Evolutionary conservation across 75 land plant genomes (phyloP).

Genomic region (Cupressus sempervirens): DNA sequence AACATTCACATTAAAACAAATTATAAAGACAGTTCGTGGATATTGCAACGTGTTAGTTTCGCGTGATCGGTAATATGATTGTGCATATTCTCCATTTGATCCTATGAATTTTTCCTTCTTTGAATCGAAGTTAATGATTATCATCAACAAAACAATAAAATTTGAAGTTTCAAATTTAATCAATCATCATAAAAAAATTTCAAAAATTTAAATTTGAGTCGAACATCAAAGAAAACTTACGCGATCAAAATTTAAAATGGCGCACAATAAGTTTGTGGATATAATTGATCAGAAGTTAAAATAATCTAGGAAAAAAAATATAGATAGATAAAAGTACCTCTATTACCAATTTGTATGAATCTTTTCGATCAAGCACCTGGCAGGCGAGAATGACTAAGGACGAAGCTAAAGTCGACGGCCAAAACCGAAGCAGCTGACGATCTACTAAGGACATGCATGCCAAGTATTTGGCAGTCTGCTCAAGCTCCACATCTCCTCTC

Average conservation of each 20-base stretch:
- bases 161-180: too few species aligned
- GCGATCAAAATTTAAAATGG: too few species aligned
- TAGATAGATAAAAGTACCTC: slow-evolving; percentile 29
- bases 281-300: neutral
- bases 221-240: too few species aligned
- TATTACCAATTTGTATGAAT: slow-evolving; percentile 26
- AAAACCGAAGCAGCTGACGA: slow-evolving; percentile 39
- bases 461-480: slow-evolving; percentile 32
- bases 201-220: too few species aligned
- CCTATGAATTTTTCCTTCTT: too few species aligned
- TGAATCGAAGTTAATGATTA: too few species aligned
- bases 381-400: slow-evolving; percentile 45
- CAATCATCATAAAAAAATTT: too few species aligned
- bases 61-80: too few species aligned
- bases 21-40: neutral
- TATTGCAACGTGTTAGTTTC: too few species aligned
- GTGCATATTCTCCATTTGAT: too few species aligned
- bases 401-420: slow-evolving; percentile 68
- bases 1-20: neutral
- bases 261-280: neutral
- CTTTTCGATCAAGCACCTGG: slow-evolving; percentile 15
- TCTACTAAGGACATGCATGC: slow-evolving; percentile 42
- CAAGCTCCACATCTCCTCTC: slow-evolving; percentile 32
- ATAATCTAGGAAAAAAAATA: too few species aligned
- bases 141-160: too few species aligned